Evolutionary conservation across 306 rosid species (phyloP), one percentile per base, ranked within the genome.

Genomic region (Rosa lucieae): DNA sequence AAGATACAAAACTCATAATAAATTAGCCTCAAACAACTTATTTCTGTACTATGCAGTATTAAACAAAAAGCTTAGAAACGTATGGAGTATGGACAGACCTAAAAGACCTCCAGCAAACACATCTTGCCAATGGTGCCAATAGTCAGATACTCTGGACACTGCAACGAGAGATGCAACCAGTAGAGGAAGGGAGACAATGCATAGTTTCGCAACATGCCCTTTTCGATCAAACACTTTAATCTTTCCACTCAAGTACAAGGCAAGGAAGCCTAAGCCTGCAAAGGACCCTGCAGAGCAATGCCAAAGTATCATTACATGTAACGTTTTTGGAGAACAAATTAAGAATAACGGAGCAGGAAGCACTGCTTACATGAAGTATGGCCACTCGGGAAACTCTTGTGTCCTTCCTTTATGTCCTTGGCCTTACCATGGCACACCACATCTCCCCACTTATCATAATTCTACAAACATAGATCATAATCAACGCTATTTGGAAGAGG

Each of bases 81-180:
- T 20, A 39, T 48, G 10, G 12, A 79, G 69, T 20, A 39, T 48
- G 10, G 12, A 79, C 81, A 58, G 65, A 94, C 98, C 98, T 75
- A 94, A 62, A 71, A 94, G 62, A 12, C 88, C 93, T 69, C 97
- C 99, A 17, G 90, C 90, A 66, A 94, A 92, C 11, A 94, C 97
- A 78, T 94, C 98, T 84, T 88, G 92, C 99, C 99, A 94, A 82
- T 92, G 99, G 83, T 94, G 99, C 99, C 99, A 92, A 79, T 94
- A 94, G 81, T 94, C 99, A 79, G 91, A 85, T 12, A 95, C 97
- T 65, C 97, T 78, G 46, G 99, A 92, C 78, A 95, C 77, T n/a
- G 85, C 96, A 63, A 95, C 94, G 13, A 95, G 89, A 73, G 90
- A 78, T 35, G 97, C 99, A 40, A 26, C 62, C 42, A 95, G 95